Base-by-base conservation (phyloP, 2,329 filamentous ascomycete species). In the Purpureocillium takamizusanense region DNA sequence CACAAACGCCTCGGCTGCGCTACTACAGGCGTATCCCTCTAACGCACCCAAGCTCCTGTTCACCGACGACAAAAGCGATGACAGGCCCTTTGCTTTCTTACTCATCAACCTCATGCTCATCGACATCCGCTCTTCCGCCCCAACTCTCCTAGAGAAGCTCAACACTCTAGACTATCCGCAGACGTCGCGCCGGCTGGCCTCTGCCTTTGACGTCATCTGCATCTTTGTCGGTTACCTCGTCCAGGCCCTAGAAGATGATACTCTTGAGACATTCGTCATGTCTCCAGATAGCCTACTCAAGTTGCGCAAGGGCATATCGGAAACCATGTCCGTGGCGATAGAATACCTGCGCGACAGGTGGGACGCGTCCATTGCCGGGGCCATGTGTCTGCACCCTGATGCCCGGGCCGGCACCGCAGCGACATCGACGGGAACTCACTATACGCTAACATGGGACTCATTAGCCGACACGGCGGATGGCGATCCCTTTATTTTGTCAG, bases 271-370 rank as follows among this genome's bases (percentile, higher is more conserved):
- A 4, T 59, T 74, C 32, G 52, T 65, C 27, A 69, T 79, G 60
- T 57, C 72, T 1, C 71, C 78, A 0, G 75, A 80, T 39, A 68
- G 71, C 17, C 66, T 85, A 18, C 61, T 84, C 12, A 78, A 76
- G 48, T 59, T 84, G 6, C 70, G 77, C 30, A 74, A 69, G 36
- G 64, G 70, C 38, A 69, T 84, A 36, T 67, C 72, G 1, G 81
- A 85, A 50, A 77, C 79, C 4, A 67, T 83, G 51, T 76, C 76
- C 0, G 57, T 79, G 2, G 70, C 72, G 0, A 69, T 80, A 42
- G 81, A 84, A 56, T 81, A 78, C 52, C 65, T 85, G 2, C 72
- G 79, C 31, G 81, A 85, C 51, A 63, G 80, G n/a, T 84, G 77
- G 76, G 81, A 85, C 51, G 76, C 75, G 4, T 72, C 74, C 2